These are phyloP conservation scores for Aspergillus nanangensis DNA, from an alignment of 495 filamentous ascomycete species.

Conservation along the genomic window DNA sequence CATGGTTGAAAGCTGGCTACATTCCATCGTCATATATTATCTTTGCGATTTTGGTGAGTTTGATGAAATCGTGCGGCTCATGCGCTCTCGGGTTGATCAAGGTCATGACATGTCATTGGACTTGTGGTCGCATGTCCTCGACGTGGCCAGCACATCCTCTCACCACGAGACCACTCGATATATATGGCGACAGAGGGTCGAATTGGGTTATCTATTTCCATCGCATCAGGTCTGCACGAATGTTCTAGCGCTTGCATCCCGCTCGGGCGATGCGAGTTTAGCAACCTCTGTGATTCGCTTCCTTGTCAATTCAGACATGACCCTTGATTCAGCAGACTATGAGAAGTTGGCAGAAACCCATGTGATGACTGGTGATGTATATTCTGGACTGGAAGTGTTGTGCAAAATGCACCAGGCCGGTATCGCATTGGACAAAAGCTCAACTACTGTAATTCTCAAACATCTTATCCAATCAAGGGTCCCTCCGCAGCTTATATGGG, in stretches of 20 bases:
- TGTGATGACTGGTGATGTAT: slow-evolving; percentile 47
- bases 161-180: slow-evolving; percentile 54
- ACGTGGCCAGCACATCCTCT: slow-evolving; percentile 49
- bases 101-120: slow-evolving; percentile 40
- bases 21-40: slow-evolving; percentile 66
- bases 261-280: slow-evolving; percentile 58
- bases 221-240: slow-evolving; percentile 58
- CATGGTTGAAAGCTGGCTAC: slow-evolving; percentile 62
- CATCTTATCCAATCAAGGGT: slow-evolving; percentile 31
- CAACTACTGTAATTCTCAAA: slow-evolving; percentile 53
- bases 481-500: slow-evolving; percentile 41
- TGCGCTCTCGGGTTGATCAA: slow-evolving; percentile 49
- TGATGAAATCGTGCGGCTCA: slow-evolving; percentile 65
- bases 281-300: slow-evolving; percentile 36
- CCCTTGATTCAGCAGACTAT: slow-evolving; percentile 63
- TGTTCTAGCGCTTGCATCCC: slow-evolving; percentile 65
- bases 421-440: slow-evolving; percentile 43
- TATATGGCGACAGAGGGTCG: slow-evolving; percentile 59
- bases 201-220: slow-evolving; percentile 58
- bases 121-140: slow-evolving; percentile 69
- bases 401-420: slow-evolving; percentile 63
- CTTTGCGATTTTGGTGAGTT: slow-evolving; percentile 68
- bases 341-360: slow-evolving; percentile 70
- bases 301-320: slow-evolving; percentile 40
- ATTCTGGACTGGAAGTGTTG: slow-evolving; percentile 55